Evolutionary conservation across 2,329 filamentous ascomycete genomes (phyloP).

Genomic region (Trichoderma sp.): DNA sequence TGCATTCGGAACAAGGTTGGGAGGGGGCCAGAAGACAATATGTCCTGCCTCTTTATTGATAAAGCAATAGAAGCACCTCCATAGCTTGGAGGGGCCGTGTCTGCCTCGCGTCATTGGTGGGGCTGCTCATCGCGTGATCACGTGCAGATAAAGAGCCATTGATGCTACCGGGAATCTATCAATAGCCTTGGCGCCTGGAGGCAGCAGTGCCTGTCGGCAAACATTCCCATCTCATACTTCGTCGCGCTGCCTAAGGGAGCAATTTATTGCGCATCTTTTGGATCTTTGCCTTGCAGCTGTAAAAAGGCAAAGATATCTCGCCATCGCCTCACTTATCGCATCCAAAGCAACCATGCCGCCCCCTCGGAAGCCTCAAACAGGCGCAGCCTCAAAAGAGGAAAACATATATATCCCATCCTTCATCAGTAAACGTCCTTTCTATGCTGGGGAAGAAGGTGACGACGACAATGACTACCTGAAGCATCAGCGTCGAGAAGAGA

Average conservation of each 20-base stretch:
- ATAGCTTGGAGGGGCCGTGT: constrained; percentile 14
- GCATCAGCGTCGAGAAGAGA: constrained; percentile 73
- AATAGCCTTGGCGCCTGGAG: background rate
- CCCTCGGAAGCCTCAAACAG: constrained; percentile 39
- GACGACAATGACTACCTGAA: constrained; percentile 87
- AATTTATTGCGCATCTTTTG: background rate
- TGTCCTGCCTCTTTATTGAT: background rate
- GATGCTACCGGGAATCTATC: background rate
- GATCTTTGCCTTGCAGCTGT: background rate
- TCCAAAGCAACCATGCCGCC: constrained; percentile 31
- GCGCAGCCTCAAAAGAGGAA: constrained; percentile 71
- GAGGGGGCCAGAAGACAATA: background rate
- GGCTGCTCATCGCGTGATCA: constrained; percentile 32
- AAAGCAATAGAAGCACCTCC: background rate
- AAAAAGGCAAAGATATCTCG: background rate
- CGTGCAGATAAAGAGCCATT: constrained; percentile 31
- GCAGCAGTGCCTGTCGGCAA: background rate
- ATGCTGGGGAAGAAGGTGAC: constrained; percentile 76
- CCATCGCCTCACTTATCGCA: too few species aligned
- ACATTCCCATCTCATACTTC: background rate
- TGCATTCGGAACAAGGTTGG: background rate
- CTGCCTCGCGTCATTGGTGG: constrained; percentile 17
- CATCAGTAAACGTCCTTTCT: constrained; percentile 98
- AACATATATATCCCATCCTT: constrained; percentile 99
- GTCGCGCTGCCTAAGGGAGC: background rate